Percentiles rank a stretch among this genome's conserved stretches.
These are phyloP conservation scores for Ophiocordyceps sinensis DNA, from an alignment of 2,329 filamentous ascomycete genomes.

Conservation along the genomic window DNA sequence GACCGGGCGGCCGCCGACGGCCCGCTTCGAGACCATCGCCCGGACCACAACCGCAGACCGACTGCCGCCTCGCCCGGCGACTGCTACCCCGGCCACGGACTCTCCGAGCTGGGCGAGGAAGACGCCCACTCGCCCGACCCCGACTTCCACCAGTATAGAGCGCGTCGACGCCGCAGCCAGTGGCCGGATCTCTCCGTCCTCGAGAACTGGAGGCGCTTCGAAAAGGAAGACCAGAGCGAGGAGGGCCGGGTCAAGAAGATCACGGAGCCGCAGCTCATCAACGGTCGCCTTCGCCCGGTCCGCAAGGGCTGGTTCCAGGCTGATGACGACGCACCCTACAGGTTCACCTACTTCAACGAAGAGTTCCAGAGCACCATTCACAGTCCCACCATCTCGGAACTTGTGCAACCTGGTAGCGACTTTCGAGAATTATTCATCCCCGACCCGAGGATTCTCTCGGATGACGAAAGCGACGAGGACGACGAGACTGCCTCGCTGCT, in stretches of 20 bases:
- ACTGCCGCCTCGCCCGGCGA: conserved; percentile 62
- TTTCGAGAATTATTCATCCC: conserved; percentile 87
- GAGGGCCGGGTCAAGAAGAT: conserved; percentile 80
- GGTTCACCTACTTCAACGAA: conserved; percentile 98
- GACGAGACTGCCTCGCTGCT: conserved; percentile 19
- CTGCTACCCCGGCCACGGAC: conserved; percentile 62
- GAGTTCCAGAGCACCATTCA: conserved; percentile 93
- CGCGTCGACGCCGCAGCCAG: conserved; percentile 49
- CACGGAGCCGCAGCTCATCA: conserved; percentile 83
- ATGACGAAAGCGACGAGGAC: conserved; percentile 55
- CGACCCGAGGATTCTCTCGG: conserved; percentile 61
- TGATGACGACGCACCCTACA: conserved; percentile 80
- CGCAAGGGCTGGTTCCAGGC: conserved; percentile 71
- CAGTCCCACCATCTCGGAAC: conserved; percentile 84
- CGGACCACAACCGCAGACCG: conserved; percentile 27
- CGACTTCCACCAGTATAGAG: conserved; percentile 17
- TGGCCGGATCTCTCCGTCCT: conserved; percentile 80
- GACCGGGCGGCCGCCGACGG: conserved; percentile 14
- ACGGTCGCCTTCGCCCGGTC: conserved; percentile 71
- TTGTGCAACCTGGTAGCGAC: conserved; percentile 69
- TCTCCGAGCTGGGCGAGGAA: conserved; percentile 72
- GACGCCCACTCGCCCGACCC: conserved; percentile 39
- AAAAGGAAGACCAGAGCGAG: conserved; percentile 72
- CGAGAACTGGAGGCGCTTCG: conserved; percentile 79
- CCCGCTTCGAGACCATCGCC: conserved; percentile 12